phyloP scores from a whole-genome alignment of 1,284 basidiomycete species.

The Sutorius eximius region DNA sequence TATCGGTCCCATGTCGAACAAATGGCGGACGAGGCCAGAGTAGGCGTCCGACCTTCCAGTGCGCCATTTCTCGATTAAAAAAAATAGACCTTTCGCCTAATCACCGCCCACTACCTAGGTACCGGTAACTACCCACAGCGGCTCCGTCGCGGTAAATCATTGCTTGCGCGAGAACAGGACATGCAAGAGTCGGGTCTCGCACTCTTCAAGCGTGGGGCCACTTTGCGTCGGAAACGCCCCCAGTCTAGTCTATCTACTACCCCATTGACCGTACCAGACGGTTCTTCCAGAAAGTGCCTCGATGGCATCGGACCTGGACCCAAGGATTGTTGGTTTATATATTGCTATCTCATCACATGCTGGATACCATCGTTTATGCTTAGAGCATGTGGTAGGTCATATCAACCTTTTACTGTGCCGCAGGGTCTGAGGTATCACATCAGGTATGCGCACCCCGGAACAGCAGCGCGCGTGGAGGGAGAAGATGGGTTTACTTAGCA shows the following conservation, averaged over 20 bases:
- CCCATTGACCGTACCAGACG: conserved; percentile 39
- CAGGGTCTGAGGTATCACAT: conserved; percentile 11
- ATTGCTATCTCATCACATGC: conserved; percentile 86
- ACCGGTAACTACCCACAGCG: conserved; percentile 82
- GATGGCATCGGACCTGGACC: conserved; percentile 81
- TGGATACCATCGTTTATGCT: conserved; percentile 79
- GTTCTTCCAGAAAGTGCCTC: conserved; percentile 58
- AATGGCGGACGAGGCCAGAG: conserved; percentile 66
- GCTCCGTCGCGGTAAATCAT: conserved; percentile 81
- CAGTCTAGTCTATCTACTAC: conserved; percentile 41
- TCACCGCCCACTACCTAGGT: conserved; percentile 40
- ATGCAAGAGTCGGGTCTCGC: conserved; percentile 85
- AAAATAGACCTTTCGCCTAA: conserved; percentile 9
- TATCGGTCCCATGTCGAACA: conserved; percentile 90
- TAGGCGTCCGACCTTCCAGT: conserved; percentile 82
- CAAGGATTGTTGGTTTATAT: conserved; percentile 94
- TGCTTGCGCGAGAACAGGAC: conserved; percentile 86
- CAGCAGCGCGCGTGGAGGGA: conserved; percentile 97
- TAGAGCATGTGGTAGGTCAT: conserved; percentile 59
- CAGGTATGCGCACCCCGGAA: conserved; percentile 89
- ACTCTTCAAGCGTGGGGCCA: conserved; percentile 81
- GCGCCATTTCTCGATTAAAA: conserved; percentile 36
- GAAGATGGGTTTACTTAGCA: conserved; percentile 90
- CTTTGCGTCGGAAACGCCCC: conserved; percentile 70
- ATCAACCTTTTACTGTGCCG: not conserved